Percentiles rank a stretch among this genome's conserved stretches.
phyloP scores from a whole-genome alignment of 2,329 filamentous ascomycete species.

The Alternaria sp. region DNA sequence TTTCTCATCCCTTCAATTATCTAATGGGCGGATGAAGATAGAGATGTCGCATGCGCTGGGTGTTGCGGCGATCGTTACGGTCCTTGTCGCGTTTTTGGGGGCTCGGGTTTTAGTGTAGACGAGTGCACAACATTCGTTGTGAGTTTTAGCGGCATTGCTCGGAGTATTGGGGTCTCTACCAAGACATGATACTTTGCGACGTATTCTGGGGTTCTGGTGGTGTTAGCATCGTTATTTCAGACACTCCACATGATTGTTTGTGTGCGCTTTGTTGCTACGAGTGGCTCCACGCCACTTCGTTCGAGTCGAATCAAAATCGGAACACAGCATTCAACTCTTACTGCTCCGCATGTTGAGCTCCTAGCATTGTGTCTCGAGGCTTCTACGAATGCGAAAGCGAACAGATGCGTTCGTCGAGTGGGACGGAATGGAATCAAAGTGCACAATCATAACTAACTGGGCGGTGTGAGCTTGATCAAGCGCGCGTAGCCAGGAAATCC shows the following conservation, averaged over 20 bases:
- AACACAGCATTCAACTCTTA: too few relatives aligned
- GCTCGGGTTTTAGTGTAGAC: too few relatives aligned
- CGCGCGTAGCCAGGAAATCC: neutral
- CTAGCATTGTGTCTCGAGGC: neutral
- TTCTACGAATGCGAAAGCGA: neutral
- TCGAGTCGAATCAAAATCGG: too few relatives aligned
- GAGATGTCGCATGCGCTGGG: neutral
- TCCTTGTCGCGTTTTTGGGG: neutral
- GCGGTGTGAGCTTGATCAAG: neutral
- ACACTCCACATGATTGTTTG: neutral
- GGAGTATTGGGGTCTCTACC: neutral
- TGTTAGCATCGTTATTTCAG: neutral
- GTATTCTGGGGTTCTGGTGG: neutral
- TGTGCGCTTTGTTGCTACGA: too few relatives aligned
- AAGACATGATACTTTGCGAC: neutral
- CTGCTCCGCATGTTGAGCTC: neutral
- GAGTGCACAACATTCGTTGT: too few relatives aligned
- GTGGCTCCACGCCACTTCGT: too few relatives aligned
- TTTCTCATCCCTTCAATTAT: too few relatives aligned
- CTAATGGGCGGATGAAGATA: too few relatives aligned
- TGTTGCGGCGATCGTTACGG: neutral
- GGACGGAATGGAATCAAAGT: neutral
- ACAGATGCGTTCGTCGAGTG: neutral
- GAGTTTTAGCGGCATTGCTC: neutral
- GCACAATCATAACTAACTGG: fast-evolving